Conservation (phyloP, 176 grass and related monocot species). For the Microstegium vimineum region DNA sequence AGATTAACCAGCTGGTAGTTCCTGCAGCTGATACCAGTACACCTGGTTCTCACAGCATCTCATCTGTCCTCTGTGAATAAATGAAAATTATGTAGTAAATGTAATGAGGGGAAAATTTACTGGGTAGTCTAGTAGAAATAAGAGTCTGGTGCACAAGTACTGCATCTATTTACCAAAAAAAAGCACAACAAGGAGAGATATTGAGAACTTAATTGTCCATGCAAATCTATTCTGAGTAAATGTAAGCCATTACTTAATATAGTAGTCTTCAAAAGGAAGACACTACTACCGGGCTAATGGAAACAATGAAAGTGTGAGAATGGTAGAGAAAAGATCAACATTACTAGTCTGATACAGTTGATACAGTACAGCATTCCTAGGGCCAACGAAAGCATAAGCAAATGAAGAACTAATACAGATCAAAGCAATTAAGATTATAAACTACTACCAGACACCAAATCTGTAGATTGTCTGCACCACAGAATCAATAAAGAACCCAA, state of each 20-base stretch:
- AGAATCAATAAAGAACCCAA: constrained; percentile 23
- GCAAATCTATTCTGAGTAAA: constrained; percentile 16
- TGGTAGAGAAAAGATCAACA: neutral
- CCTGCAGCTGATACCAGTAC: constrained; percentile 24
- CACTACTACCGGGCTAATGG: neutral
- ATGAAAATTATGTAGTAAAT: constrained; percentile 12
- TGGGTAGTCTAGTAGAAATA: neutral
- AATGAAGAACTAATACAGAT: constrained; percentile 15
- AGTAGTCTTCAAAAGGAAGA: neutral
- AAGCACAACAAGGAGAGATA: neutral
- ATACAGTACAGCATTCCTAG: constrained; percentile 17
- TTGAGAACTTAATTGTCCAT: neutral
- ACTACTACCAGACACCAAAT: constrained; percentile 22
- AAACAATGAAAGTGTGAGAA: constrained; percentile 7
- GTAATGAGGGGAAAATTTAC: constrained; percentile 11
- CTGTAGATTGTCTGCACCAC: neutral
- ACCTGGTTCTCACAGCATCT: constrained; percentile 32
- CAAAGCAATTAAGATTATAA: constrained; percentile 23
- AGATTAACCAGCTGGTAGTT: constrained; percentile 32
- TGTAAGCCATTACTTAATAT: neutral
- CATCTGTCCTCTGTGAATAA: constrained; percentile 16
- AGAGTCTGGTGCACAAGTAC: neutral
- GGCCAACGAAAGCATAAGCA: constrained; percentile 17
- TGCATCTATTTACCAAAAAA: neutral
- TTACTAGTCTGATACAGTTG: constrained; percentile 8